A percentile compares a stretch with the other conserved stretches of the same genome.
Evolutionary conservation across 1,284 basidiomycete species (phyloP).

Genomic region (Thelephora terrestris): DNA sequence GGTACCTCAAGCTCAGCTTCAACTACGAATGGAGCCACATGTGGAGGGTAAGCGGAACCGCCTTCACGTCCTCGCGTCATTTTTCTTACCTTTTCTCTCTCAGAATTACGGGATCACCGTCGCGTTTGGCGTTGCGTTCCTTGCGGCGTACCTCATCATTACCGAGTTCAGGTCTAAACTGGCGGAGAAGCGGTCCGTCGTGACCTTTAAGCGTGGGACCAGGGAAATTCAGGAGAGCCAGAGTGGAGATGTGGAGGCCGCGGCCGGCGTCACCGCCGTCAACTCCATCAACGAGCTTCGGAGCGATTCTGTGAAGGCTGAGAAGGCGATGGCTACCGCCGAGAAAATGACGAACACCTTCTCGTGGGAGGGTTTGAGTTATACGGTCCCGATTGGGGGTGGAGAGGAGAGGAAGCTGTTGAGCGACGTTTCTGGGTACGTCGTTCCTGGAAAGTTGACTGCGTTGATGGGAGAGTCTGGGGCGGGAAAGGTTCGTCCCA

Average conservation of each 20-base stretch:
- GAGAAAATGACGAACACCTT: slow-evolving; percentile 35
- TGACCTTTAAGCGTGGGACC: slow-evolving; percentile 33
- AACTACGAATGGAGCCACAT: slow-evolving; percentile 50
- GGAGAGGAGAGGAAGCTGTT: slow-evolving; percentile 51
- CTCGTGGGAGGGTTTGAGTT: slow-evolving; percentile 54
- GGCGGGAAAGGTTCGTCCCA: slow-evolving; percentile 52
- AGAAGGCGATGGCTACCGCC: slow-evolving; percentile 11
- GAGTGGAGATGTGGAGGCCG: slow-evolving; percentile 22
- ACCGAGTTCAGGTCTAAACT: slow-evolving; percentile 36
- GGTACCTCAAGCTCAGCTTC: slow-evolving; percentile 50
- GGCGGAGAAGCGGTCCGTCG: slow-evolving; percentile 22
- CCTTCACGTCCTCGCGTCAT: not conserved
- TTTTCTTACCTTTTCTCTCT: slow-evolving; percentile 4
- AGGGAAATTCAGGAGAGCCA: slow-evolving; percentile 14
- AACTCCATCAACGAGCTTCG: slow-evolving; percentile 2
- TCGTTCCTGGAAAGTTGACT: slow-evolving; percentile 71
- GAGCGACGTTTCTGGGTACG: slow-evolving; percentile 76
- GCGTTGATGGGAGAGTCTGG: slow-evolving; percentile 78
- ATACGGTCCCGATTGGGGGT: slow-evolving; percentile 49
- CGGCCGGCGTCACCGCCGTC: not conserved
- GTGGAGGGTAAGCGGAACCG: slow-evolving; percentile 49
- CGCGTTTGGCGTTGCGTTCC: slow-evolving; percentile 40
- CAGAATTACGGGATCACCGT: slow-evolving; percentile 49
- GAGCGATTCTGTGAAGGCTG: slow-evolving; percentile 3
- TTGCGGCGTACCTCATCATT: slow-evolving; percentile 38